Evolutionary conservation across 352 stramenopile genomes (phyloP).

Genomic region (Thalassiosira mediterranea): DNA sequence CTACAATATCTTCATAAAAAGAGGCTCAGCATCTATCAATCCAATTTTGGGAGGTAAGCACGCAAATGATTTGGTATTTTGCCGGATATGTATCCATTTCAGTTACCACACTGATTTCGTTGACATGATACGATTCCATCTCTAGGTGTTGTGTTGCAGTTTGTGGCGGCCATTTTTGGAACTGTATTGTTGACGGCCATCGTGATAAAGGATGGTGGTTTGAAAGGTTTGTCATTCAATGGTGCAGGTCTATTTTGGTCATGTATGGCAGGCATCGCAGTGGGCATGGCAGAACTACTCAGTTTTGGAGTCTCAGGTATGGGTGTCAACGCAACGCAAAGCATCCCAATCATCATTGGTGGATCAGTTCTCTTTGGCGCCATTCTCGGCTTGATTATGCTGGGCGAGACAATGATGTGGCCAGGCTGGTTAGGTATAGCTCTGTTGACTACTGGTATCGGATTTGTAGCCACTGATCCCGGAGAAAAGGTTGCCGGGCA

Average conservation of each 20-base stretch:
- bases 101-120: too few relatives aligned
- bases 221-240: conserved; percentile 32
- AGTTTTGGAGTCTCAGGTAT: conserved; percentile 59
- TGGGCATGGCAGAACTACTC: conserved; percentile 63
- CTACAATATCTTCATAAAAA: conserved; percentile 82
- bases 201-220: conserved; percentile 32
- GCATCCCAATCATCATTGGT: conserved; percentile 51
- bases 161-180: conserved; percentile 55
- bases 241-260: conserved; percentile 27
- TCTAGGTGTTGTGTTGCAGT: conserved; percentile 43
- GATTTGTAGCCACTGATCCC: conserved; percentile 59
- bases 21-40: conserved; percentile 58
- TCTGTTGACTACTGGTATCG: conserved; percentile 56
- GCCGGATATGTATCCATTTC: too few relatives aligned
- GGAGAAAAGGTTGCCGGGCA: conserved; percentile 18
- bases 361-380: conserved; percentile 65
- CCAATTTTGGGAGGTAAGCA: conserved; percentile 50
- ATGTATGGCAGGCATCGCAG: conserved; percentile 22
- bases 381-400: conserved; percentile 45
- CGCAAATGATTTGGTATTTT: too few relatives aligned
- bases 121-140: too few relatives aligned
- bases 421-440: conserved; percentile 61
- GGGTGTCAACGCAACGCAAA: conserved; percentile 64
- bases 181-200: conserved; percentile 39
- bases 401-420: conserved; percentile 49